A percentile compares a stretch with the other conserved stretches of the same genome.
phyloP scores from a whole-genome alignment of 805 yeast species.

The Metschnikowia borealis region DNA sequence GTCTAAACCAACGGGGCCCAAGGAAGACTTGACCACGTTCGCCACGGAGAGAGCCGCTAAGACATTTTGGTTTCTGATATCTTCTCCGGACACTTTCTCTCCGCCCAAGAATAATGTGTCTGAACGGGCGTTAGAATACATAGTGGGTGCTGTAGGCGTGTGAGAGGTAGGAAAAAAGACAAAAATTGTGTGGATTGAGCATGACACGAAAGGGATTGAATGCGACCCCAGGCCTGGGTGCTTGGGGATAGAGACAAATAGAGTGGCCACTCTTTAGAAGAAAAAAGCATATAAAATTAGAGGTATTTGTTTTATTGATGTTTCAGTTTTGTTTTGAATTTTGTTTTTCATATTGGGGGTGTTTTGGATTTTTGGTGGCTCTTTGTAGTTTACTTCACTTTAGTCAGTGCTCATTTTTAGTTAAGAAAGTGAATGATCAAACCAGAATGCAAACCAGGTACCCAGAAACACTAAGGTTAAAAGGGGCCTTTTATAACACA shows the following conservation, averaged over 20 bases:
- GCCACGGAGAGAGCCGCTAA: slow-evolving; percentile 87
- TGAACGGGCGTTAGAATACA: slow-evolving; percentile 79
- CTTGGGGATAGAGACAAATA: too few relatives aligned
- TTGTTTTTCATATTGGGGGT: neutral
- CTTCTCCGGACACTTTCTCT: slow-evolving; percentile 93
- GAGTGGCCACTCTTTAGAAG: too few relatives aligned
- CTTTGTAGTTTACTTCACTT: neutral
- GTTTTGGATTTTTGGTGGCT: neutral
- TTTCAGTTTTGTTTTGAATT: neutral
- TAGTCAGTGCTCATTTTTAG: neutral
- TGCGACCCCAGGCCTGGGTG: neutral
- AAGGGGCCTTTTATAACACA: too few relatives aligned
- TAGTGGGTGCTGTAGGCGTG: slow-evolving; percentile 18
- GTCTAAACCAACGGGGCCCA: slow-evolving; percentile 98
- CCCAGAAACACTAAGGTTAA: too few relatives aligned
- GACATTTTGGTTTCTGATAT: slow-evolving; percentile 92
- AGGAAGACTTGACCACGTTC: slow-evolving; percentile 81
- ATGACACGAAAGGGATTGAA: slow-evolving; percentile 2
- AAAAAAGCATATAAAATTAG: too few relatives aligned
- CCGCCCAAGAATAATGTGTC: slow-evolving; percentile 95
- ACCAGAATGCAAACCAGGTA: neutral
- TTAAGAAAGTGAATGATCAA: neutral
- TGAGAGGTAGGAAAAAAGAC: slow-evolving; percentile 3
- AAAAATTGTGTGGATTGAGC: slow-evolving; percentile 4
- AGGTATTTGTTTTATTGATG: too few relatives aligned